Percentiles rank a stretch among this genome's conserved stretches.
Conservation (phyloP, 139 green algal genomes). For the Gonium pectorale region DNA sequence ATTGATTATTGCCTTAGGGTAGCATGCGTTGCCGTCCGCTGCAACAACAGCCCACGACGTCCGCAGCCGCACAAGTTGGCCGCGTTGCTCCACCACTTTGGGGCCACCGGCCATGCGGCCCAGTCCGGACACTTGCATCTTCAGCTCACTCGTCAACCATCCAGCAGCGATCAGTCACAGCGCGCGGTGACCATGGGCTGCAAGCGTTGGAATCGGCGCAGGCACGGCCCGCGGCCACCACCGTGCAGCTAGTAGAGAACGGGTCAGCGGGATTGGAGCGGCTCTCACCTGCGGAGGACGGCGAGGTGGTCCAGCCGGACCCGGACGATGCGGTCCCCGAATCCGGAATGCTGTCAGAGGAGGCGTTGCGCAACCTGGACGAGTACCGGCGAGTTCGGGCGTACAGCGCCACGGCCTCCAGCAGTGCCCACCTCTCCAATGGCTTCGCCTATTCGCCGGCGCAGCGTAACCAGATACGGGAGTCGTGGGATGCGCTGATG, state of each 20-base stretch:
- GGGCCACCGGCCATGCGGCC: background rate
- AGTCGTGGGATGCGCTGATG: constrained; percentile 89
- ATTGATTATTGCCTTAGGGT: too few species aligned
- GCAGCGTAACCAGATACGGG: constrained; percentile 78
- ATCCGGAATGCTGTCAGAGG: constrained; percentile 9
- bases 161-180: too few species aligned
- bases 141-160: background rate
- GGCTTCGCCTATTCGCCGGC: constrained; percentile 33
- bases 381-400: constrained; percentile 39
- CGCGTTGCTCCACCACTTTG: too few species aligned
- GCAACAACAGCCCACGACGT: too few species aligned
- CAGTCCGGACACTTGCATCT: background rate
- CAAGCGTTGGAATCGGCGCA: constrained; percentile 3
- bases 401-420: background rate
- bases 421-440: background rate
- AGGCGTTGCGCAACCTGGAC: constrained; percentile 21
- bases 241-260: too few species aligned
- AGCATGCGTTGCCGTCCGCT: too few species aligned
- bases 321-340: constrained; percentile 5
- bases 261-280: too few species aligned
- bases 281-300: background rate
- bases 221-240: too few species aligned
- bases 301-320: background rate
- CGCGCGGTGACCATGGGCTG: too few species aligned
- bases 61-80: too few species aligned